Conservation (phyloP, 2,329 filamentous ascomycete genomes). For the Aspergillus sp. region DNA sequence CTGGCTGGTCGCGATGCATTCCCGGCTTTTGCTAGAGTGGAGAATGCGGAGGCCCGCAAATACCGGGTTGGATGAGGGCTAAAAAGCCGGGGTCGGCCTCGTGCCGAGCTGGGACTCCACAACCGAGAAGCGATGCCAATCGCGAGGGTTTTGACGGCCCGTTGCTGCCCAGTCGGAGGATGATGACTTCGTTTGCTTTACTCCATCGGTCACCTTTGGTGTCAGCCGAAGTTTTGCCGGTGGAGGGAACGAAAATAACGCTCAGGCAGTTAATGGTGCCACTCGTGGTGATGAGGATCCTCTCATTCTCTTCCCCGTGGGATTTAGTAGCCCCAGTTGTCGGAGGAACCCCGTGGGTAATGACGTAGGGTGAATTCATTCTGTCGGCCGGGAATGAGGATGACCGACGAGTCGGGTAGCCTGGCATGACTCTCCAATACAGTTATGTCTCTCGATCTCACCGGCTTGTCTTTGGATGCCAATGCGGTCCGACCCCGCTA, state of each 20-base stretch:
- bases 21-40: neutral
- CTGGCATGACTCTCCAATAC: neutral
- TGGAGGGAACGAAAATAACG: no score
- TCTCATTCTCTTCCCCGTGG: neutral
- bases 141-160: neutral
- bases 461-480: no score
- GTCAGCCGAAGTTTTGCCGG: neutral
- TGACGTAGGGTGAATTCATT: neutral
- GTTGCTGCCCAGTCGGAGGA: neutral
- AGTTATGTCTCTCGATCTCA: no score
- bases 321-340: neutral
- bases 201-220: neutral
- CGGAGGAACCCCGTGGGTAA: neutral
- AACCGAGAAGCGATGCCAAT: neutral
- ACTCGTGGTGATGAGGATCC: neutral
- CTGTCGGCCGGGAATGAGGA: neutral
- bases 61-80: neutral
- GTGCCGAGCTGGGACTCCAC: conserved; percentile 1
- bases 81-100: conserved; percentile 1
- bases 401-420: neutral
- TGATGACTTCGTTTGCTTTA: neutral
- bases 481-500: no score
- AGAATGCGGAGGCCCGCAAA: neutral
- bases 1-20: neutral
- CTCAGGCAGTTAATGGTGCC: no score